Conservation (phyloP, 1,284 basidiomycete species). For the Tylopilus orsonianus region DNA sequence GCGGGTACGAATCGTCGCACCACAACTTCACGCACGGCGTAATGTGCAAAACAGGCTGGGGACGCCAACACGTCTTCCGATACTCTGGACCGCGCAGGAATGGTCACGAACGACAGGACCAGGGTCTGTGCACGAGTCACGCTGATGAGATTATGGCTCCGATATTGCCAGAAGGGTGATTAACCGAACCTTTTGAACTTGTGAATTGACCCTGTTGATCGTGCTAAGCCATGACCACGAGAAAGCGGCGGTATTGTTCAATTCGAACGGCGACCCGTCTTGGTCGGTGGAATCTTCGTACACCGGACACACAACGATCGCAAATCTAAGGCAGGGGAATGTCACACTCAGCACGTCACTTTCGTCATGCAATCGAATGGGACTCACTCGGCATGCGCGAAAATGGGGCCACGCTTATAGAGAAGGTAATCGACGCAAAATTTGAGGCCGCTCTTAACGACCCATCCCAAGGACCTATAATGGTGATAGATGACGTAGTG, state of each 20-base stretch:
- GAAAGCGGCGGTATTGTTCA: slow-evolving; percentile 69
- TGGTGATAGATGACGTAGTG: slow-evolving; percentile 94
- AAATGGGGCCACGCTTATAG: slow-evolving; percentile 94
- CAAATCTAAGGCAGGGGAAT: slow-evolving; percentile 62
- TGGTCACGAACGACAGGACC: slow-evolving; percentile 87
- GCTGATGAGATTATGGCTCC: slow-evolving; percentile 2
- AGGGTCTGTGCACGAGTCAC: slow-evolving; percentile 62
- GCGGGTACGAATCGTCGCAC: slow-evolving; percentile 88
- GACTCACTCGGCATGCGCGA: slow-evolving; percentile 90
- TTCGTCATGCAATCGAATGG: not conserved
- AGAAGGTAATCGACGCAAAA: slow-evolving; percentile 96
- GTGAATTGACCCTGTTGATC: slow-evolving; percentile 93
- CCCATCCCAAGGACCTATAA: slow-evolving; percentile 97
- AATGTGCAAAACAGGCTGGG: slow-evolving; percentile 71
- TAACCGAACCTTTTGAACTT: slow-evolving; percentile 90
- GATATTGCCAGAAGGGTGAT: slow-evolving; percentile 14
- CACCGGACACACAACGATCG: slow-evolving; percentile 83
- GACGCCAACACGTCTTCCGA: slow-evolving; percentile 54
- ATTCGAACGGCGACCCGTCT: slow-evolving; percentile 55
- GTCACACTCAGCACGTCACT: not conserved
- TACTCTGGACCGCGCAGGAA: slow-evolving; percentile 68
- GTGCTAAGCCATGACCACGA: slow-evolving; percentile 97
- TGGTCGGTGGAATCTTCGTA: slow-evolving; percentile 83
- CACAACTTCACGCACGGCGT: slow-evolving; percentile 83
- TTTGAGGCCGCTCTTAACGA: slow-evolving; percentile 94